Conservation (phyloP, 176 grass and related monocot genomes). For the Phoenix dactylifera region DNA sequence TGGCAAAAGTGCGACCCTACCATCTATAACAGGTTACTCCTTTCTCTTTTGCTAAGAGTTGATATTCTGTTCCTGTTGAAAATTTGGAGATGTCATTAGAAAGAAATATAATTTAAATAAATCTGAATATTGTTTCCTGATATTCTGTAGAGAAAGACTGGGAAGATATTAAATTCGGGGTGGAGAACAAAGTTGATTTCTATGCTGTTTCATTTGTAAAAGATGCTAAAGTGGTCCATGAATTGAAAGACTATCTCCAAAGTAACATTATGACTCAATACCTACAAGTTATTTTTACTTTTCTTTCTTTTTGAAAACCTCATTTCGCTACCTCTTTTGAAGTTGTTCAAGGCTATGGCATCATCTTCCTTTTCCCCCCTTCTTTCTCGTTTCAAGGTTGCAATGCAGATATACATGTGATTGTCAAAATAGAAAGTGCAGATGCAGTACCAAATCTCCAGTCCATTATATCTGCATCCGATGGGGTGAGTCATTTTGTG, state of each 20-base stretch:
- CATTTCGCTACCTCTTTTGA: no score
- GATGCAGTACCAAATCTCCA: constrained; percentile 94
- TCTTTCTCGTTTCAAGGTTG: constrained; percentile 37
- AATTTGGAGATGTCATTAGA: no score
- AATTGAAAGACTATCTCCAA: constrained; percentile 87
- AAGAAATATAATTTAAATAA: no score
- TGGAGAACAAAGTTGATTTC: constrained; percentile 88
- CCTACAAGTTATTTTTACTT: neutral
- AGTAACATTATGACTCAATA: constrained; percentile 31
- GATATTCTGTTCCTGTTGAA: no score
- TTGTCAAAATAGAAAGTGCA: constrained; percentile 34
- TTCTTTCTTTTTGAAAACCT: neutral
- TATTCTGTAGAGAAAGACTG: constrained; percentile 81
- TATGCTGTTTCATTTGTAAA: constrained; percentile 99
- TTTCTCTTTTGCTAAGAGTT: no score
- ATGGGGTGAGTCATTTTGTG: constrained; percentile 49
- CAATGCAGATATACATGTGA: constrained; percentile 68
- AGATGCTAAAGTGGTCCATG: constrained; percentile 81
- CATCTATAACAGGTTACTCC: no score
- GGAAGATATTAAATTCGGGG: constrained; percentile 95
- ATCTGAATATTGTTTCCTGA: neutral
- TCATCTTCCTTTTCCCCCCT: neutral
- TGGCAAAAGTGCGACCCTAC: no score
- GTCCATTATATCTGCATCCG: constrained; percentile 94
- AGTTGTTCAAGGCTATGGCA: no score